Evolutionary conservation across 2,329 filamentous ascomycete species (phyloP), one percentile per base, ranked within the genome.

Genomic region (Hymenoscyphus fraxineus): DNA sequence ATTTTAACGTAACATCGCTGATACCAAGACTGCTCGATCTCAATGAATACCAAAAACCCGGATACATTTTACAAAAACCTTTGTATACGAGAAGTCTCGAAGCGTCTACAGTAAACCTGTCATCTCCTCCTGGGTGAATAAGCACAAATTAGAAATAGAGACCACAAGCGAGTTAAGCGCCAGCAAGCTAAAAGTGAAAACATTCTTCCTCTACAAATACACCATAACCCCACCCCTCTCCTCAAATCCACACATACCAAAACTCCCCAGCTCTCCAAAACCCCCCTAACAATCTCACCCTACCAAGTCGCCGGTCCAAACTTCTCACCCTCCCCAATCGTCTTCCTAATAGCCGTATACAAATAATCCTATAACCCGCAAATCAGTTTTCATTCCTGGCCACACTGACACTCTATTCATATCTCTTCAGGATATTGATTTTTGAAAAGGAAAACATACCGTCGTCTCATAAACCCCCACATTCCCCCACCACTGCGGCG

Each of bases 401-500:
- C 31, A n/a, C 6, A 22, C 19, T 19, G 13, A 27, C 32, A 55
- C 47, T n/a, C 7, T 27, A 6, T 38, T 40, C 39, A 12, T 40
- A 19, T 16, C 9, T 51, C 35, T 10, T 35, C 4, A 10, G 35
- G 35, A 35, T 13, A 15, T 35, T 10, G 41, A n/a, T n/a, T n/a
- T n/a, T n/a, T n/a, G n/a, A n/a, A n/a, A n/a, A n/a, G n/a, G n/a
- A 12, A 13, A 59, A 63, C 60, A 39, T 35, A 68, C 88, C 82
- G 89, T 80, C 1, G 88, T 91, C 32, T 81, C 77, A 7, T 75
- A 76, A 2, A 88, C 82, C 2, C 87, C 77, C 0, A 78, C 76
- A 64, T 89, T 90, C 6, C 88, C 88, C 88, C 88, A 91, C 88
- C 90, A 92, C 15, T 76, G 75, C 0, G 89, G 88, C 62, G 88